These are phyloP conservation scores for Gelatoporia subvermispora DNA, from an alignment of 768 basidiomycete species.

Conservation along the genomic window DNA sequence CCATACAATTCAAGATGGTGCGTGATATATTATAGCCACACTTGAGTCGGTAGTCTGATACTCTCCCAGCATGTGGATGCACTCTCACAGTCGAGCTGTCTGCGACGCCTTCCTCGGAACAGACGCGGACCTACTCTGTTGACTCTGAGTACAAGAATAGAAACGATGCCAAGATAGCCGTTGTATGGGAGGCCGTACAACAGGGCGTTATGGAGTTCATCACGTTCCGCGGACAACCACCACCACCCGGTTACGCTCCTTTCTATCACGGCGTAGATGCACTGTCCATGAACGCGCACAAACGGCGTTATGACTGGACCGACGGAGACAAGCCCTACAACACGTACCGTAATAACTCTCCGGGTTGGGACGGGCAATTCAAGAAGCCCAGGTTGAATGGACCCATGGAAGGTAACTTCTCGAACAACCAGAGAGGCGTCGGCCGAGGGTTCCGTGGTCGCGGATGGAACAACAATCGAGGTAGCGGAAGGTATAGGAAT, in stretches of 20 bases:
- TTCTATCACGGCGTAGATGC: constrained; percentile 1
- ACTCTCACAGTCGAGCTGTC: constrained; percentile 40
- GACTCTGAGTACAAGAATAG: constrained; percentile 49
- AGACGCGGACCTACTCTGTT: constrained; percentile 41
- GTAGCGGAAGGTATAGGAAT: constrained; percentile 4
- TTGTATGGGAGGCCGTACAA: constrained; percentile 45
- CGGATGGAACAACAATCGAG: constrained; percentile 4
- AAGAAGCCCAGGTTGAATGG: constrained; percentile 3
- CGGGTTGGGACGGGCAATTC: background rate
- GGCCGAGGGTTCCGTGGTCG: background rate
- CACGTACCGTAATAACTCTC: background rate
- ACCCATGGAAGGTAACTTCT: background rate
- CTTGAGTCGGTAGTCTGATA: background rate
- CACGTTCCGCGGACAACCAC: constrained; percentile 42
- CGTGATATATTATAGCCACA: constrained; percentile 4
- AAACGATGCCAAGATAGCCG: constrained; percentile 59
- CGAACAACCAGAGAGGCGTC: background rate
- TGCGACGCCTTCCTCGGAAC: constrained; percentile 24
- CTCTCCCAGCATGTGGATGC: constrained; percentile 48
- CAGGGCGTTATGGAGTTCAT: constrained; percentile 56
- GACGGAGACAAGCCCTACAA: background rate
- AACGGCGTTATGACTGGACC: background rate
- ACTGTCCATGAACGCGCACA: background rate
- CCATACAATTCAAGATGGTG: constrained; percentile 48
- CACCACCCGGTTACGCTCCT: constrained; percentile 36